These are phyloP conservation scores for Penicillium sp. DNA, from an alignment of 2,329 filamentous ascomycete genomes.

Conservation along the genomic window DNA sequence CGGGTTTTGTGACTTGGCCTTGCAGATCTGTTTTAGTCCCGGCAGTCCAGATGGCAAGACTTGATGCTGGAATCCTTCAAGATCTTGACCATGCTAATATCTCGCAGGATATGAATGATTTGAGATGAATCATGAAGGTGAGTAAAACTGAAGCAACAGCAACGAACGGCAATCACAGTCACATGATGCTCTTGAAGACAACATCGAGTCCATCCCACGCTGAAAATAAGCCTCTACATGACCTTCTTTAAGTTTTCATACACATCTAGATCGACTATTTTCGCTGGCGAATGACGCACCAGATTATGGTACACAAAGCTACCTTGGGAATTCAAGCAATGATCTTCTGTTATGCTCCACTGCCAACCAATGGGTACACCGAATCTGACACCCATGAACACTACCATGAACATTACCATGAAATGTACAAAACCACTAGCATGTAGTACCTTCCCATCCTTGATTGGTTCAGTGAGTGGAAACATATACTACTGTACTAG, in stretches of 20 bases:
- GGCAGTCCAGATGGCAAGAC: neutral
- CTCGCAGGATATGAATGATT: neutral
- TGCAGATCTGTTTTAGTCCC: neutral
- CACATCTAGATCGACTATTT: neutral
- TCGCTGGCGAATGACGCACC: neutral
- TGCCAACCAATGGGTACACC: neutral
- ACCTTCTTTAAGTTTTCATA: neutral
- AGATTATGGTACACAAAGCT: neutral
- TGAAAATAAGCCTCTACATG: neutral
- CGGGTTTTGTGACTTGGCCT: neutral
- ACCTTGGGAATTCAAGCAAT: neutral
- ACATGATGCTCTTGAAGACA: constrained; percentile 10
- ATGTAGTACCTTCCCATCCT: too few relatives aligned
- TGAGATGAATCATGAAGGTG: neutral
- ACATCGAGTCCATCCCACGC: neutral
- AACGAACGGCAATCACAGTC: neutral
- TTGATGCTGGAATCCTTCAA: neutral
- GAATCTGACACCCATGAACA: neutral
- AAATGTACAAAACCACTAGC: too few relatives aligned
- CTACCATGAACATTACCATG: too few relatives aligned
- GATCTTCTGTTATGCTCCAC: neutral
- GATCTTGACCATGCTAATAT: neutral
- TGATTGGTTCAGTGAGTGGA: too few relatives aligned
- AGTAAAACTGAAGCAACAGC: neutral
- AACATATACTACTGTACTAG: too few relatives aligned